Percentiles rank a stretch among this genome's conserved stretches.
phyloP scores from a whole-genome alignment of 139 green algal species.

The Micromonas pusilla region DNA sequence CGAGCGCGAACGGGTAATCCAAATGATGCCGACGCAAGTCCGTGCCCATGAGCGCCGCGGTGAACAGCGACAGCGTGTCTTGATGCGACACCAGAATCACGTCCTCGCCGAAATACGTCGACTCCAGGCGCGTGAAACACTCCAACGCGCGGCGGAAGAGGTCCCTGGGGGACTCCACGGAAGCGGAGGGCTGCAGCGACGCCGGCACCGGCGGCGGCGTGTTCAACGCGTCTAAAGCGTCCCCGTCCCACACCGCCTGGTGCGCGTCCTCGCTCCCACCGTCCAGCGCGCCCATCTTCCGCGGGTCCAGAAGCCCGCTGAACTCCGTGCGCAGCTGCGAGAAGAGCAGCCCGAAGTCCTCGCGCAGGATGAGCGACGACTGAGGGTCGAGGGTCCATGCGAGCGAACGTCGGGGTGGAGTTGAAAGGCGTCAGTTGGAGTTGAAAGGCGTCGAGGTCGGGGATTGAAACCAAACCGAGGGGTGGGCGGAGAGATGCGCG shows the following conservation, averaged over 20 bases:
- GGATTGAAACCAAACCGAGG: too few species aligned
- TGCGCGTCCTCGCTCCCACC: background rate
- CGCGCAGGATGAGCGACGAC: conserved; percentile 16
- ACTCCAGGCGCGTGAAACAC: conserved; percentile 28
- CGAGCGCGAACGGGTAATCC: conserved; percentile 30
- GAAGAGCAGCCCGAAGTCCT: conserved; percentile 28
- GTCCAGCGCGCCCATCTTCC: conserved; percentile 29
- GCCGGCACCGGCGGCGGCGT: conserved; percentile 22
- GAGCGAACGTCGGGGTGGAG: too few species aligned
- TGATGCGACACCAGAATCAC: conserved; percentile 29
- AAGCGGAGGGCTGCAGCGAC: conserved; percentile 19
- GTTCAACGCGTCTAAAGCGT: background rate
- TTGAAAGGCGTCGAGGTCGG: too few species aligned
- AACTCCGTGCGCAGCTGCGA: conserved; percentile 25
- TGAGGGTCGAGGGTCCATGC: too few species aligned
- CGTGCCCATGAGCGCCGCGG: conserved; percentile 28
- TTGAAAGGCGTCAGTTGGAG: too few species aligned
- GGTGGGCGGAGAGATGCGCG: too few species aligned
- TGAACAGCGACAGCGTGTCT: conserved; percentile 29
- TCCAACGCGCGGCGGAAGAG: conserved; percentile 20
- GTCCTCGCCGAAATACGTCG: conserved; percentile 30
- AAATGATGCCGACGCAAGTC: conserved; percentile 28
- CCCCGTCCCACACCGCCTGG: conserved; percentile 22
- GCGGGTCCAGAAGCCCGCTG: conserved; percentile 27
- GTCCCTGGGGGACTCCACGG: conserved; percentile 15